A percentile compares a stretch with the other conserved stretches of the same genome.
Evolutionary conservation across 2,329 filamentous ascomycete species (phyloP).

Genomic region (Fusarium tupiense): DNA sequence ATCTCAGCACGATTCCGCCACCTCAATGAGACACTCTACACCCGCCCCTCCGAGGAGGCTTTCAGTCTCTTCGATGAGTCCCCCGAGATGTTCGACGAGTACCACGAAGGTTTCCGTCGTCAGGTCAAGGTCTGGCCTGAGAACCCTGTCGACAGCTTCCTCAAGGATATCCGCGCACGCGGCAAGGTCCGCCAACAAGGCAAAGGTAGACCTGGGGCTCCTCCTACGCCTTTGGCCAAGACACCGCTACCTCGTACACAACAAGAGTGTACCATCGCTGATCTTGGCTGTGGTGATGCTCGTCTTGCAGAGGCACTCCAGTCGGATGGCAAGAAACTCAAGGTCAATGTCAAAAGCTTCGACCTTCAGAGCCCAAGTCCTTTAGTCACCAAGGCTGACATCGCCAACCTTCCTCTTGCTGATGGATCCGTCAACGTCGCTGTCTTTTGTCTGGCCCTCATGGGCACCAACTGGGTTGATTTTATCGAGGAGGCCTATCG

Average conservation of each 20-base stretch:
- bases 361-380: conserved; percentile 83
- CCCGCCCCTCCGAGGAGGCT: conserved; percentile 85
- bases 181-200: conserved; percentile 60
- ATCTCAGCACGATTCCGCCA: conserved; percentile 96
- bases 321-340: conserved; percentile 70
- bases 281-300: conserved; percentile 94
- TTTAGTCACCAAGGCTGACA: conserved; percentile 88
- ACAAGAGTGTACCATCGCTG: conserved; percentile 81
- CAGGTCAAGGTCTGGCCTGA: conserved; percentile 97
- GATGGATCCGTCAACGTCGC: conserved; percentile 84
- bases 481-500: conserved; percentile 97
- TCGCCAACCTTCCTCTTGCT: conserved; percentile 80
- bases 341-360: conserved; percentile 82
- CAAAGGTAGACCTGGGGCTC: conserved; percentile 45
- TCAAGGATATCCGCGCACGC: conserved; percentile 74
- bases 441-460: conserved; percentile 94
- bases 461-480: conserved; percentile 98
- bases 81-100: conserved; percentile 94
- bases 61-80: conserved; percentile 82
- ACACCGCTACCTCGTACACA: conserved; percentile 75
- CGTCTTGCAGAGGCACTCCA: conserved; percentile 77
- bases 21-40: conserved; percentile 96
- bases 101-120: conserved; percentile 94
- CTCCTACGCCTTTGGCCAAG: conserved; percentile 40
- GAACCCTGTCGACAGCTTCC: conserved; percentile 92